phyloP scores from a whole-genome alignment of 2,329 filamentous ascomycete genomes.

The Hymenoscyphus occultus region DNA sequence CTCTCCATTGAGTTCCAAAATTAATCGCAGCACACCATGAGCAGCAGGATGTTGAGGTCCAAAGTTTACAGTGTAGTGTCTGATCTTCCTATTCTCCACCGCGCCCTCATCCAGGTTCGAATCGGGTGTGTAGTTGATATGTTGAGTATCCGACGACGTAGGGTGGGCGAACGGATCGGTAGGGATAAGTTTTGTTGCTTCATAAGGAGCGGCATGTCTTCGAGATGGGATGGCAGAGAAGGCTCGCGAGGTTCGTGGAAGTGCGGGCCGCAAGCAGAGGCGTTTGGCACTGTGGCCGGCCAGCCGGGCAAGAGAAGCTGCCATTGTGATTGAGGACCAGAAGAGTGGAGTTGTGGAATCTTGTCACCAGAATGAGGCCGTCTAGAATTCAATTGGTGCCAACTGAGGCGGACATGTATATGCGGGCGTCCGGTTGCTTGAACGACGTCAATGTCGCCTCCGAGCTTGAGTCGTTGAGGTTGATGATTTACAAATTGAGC shows the following conservation, averaged over 20 bases:
- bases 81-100: constrained; percentile 73
- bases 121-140: constrained; percentile 34
- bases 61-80: constrained; percentile 99
- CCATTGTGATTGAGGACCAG: constrained; percentile 52
- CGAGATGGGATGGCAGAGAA: constrained; percentile 65
- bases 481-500: constrained; percentile 21
- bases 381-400: constrained; percentile 21
- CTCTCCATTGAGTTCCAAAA: constrained; percentile 96
- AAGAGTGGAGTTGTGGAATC: constrained; percentile 13
- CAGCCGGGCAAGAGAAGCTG: constrained; percentile 69
- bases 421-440: not conserved
- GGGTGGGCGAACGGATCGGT: constrained; percentile 61
- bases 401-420: constrained; percentile 20
- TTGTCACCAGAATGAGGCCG: constrained; percentile 26
- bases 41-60: constrained; percentile 97
- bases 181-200: constrained; percentile 49
- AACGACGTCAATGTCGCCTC: constrained; percentile 15
- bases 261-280: constrained; percentile 51
- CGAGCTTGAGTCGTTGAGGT: constrained; percentile 24
- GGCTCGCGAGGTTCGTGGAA: constrained; percentile 46
- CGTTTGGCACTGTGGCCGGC: constrained; percentile 69
- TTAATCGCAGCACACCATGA: constrained; percentile 95
- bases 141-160: constrained; percentile 41
- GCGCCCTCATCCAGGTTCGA: constrained; percentile 43
- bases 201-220: constrained; percentile 57